Base-by-base conservation (phyloP, 441 rosid genomes). In the Brassica hybrid region DNA sequence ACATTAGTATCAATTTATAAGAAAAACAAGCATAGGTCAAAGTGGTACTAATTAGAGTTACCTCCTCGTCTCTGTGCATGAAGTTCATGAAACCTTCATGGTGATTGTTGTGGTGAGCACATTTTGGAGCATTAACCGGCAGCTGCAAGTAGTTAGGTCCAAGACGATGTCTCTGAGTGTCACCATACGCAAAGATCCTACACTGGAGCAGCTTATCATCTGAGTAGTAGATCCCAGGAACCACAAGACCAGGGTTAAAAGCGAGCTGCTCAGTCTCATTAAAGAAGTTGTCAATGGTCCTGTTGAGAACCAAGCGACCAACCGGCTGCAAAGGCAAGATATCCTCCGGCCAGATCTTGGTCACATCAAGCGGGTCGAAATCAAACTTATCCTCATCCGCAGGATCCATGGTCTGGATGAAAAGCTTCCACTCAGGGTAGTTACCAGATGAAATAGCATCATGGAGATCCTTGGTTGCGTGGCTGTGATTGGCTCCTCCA, bases 261-360 rank as follows among this genome's bases (percentile, higher is more conserved):
- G 99, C 99, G 67, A 94, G 94, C 84, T 87, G 92, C 66, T 94
- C 99, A 70, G 90, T 94, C 79, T 94, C 99, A 0, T 92, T 88
- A 77, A 94, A 94, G 92, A 93, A 94, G 90, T 93, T 94, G 73
- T 94, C 99, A 19, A 94, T 91, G 80, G 92, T 94, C 85, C 82
- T 93, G 82, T 94, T 94, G 89, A 94, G 78, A 69, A 94, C 99
- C 94, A 94, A 75, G 25, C 98, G 99, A 14, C 99, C 99, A 34
- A 95, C 97, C 0, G 99, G 99, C 65, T 90, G 96, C 81, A 93
- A 72, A 23, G 99, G 99, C 80, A 95, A 71, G 71, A 95, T 85
- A 81, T 95, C 98, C 79, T 95, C 99, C 58, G 99, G 98, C 98
- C 99, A 95, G 72, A 85, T 91, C 88, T 88, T 95, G 76, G 99